These are phyloP conservation scores for Aphanomyces stellatus DNA, from an alignment of 352 stramenopile species.

Conservation along the genomic window DNA sequence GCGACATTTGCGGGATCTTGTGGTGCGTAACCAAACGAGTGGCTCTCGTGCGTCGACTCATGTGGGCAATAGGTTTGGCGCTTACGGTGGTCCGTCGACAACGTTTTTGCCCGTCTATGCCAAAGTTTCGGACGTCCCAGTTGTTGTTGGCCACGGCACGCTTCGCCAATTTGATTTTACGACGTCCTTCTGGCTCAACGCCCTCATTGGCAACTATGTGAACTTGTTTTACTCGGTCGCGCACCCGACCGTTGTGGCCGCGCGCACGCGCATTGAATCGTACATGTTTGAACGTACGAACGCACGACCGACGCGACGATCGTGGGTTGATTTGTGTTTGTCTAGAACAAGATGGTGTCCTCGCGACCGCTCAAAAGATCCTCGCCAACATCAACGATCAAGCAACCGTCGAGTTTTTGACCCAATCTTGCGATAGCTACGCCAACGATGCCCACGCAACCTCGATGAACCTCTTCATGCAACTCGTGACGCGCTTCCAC, in stretches of 20 bases:
- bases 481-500: conserved; percentile 67
- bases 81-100: conserved; percentile 82
- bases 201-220: conserved; percentile 76
- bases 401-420: conserved; percentile 45
- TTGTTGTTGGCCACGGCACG: conserved; percentile 41
- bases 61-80: conserved; percentile 66
- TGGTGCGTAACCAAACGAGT: too few species aligned
- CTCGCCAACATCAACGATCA: conserved; percentile 32
- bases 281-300: not conserved
- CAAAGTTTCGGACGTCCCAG: conserved; percentile 35
- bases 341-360: too few species aligned
- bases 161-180: conserved; percentile 52
- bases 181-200: conserved; percentile 71
- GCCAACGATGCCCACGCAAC: conserved; percentile 42
- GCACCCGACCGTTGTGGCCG: conserved; percentile 47
- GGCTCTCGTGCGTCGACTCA: too few species aligned
- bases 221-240: conserved; percentile 57
- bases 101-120: conserved; percentile 87
- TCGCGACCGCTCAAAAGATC: too few species aligned
- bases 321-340: too few species aligned
- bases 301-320: too few species aligned
- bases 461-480: conserved; percentile 55
- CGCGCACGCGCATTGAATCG: conserved; percentile 46
- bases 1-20: conserved; percentile 49
- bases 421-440: conserved; percentile 36